phyloP scores from a whole-genome alignment of 139 green algal genomes.

The Chlamydomonas sp. region DNA sequence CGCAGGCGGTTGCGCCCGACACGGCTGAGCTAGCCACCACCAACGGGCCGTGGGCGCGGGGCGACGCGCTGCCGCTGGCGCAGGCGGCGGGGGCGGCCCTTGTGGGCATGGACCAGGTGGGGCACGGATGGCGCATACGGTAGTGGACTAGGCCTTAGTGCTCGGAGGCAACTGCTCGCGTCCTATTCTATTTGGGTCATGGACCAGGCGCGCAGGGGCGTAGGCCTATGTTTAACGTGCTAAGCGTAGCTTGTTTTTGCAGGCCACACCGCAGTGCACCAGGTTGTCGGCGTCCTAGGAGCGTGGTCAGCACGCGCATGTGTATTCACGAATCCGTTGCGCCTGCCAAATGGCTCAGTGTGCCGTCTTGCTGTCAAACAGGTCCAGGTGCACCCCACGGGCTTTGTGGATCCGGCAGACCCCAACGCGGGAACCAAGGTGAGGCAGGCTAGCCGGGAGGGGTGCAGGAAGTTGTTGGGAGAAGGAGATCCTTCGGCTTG shows the following conservation, averaged over 20 bases:
- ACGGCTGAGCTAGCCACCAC: conserved; percentile 70
- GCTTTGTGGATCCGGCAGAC: conserved; percentile 75
- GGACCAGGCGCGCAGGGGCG: no score
- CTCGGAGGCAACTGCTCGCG: no score
- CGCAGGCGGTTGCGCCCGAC: conserved; percentile 1
- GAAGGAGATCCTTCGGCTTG: background rate
- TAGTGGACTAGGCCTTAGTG: background rate
- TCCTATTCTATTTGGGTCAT: no score
- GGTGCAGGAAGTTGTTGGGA: background rate
- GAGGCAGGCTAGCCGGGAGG: background rate
- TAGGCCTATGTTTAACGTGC: no score
- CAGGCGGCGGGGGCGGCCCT: conserved; percentile 49
- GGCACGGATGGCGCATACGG: background rate
- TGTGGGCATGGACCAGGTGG: conserved; percentile 69
- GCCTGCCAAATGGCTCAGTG: no score
- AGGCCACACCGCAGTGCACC: no score
- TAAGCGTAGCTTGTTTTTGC: no score
- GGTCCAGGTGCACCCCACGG: conserved; percentile 72
- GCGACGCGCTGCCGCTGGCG: conserved; percentile 68
- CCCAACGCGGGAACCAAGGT: conserved; percentile 59
- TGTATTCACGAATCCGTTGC: no score
- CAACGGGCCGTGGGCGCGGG: conserved; percentile 77
- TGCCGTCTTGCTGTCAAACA: no score
- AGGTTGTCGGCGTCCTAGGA: no score
- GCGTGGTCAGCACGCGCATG: no score